Evolutionary conservation across 495 filamentous ascomycete species (phyloP), one percentile per base, ranked within the genome.

Genomic region (Geopyxis carbonaria): DNA sequence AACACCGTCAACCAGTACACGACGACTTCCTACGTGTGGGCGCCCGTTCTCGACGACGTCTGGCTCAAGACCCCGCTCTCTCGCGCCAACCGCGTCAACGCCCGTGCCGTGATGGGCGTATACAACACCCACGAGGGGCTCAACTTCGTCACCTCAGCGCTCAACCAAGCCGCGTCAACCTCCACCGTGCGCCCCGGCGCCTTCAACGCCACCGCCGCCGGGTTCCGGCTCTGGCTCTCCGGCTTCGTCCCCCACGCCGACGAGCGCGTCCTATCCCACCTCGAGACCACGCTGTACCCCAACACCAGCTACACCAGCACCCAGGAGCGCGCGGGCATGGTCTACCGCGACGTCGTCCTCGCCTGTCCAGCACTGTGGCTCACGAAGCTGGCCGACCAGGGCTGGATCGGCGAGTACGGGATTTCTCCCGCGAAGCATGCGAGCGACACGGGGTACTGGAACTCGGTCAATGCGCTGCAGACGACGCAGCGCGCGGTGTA

Each of bases 71-170:
- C 62, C 43, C 48, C 60, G 1, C 59, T 76, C 4, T 62, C 61
- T 5, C 40, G 61, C 5, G 64, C 68, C 2, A 54, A 55, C 22
- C 33, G 50, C 3, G 57, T 73, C 22, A 62, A 69, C 32, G 61
- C 61, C 4, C 63, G 69, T 4, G 50, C 53, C 27, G 59, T 64
- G 5, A 67, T 64, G 41, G 61, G 61, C 2, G 67, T 69, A 59
- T 75, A 73, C 47, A 76, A 76, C 45, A 60, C 61, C 3, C 65
- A 72, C 45, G 71, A 75, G 50, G 71, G 68, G 21, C 62, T 72
- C 48, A 73, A 68, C 34, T 75, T 77, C 49, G 57, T 72, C 18
- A 64, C 71, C 0, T 45, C 64, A 0, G 67, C 66, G 0, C 43
- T 74, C 4, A 42, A 57, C 7, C 57, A 50, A n/a, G 39, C 43